Evolutionary conservation across 2,329 filamentous ascomycete genomes (phyloP).

Genomic region (Diaporthe eres): DNA sequence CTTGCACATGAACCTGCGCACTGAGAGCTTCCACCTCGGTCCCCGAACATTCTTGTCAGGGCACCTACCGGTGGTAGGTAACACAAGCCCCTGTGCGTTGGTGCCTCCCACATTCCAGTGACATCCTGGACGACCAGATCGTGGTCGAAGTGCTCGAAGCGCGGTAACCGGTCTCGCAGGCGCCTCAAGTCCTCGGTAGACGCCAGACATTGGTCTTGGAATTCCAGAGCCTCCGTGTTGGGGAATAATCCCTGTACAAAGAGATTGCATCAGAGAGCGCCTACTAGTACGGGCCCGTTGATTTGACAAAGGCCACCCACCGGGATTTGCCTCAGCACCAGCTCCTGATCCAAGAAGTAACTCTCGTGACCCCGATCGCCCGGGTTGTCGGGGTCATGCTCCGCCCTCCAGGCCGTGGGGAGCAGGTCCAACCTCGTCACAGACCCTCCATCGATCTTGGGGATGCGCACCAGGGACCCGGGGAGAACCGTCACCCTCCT

Average conservation of each 20-base stretch:
- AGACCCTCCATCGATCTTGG: rapidly evolving
- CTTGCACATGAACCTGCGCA: background rate
- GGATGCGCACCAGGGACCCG: background rate
- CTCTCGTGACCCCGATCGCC: background rate
- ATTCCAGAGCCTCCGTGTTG: too few species aligned
- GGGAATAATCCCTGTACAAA: background rate
- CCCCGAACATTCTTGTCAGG: background rate
- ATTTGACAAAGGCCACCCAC: background rate
- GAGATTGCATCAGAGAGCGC: background rate
- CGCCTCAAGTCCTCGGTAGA: background rate
- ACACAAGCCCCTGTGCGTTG: too few species aligned
- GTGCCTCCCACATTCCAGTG: background rate
- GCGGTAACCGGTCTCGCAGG: background rate
- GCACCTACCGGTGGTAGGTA: background rate
- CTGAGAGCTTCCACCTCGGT: too few species aligned
- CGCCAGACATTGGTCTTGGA: background rate
- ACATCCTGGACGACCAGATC: background rate
- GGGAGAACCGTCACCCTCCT: background rate
- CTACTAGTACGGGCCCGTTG: too few species aligned
- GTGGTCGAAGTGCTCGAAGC: too few species aligned
- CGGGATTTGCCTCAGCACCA: background rate
- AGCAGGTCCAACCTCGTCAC: background rate
- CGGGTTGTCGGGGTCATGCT: background rate
- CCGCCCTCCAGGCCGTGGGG: background rate
- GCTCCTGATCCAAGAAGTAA: background rate